Base-by-base conservation (phyloP, 176 grass and related monocot genomes). In the Phoenix roebelenii region DNA sequence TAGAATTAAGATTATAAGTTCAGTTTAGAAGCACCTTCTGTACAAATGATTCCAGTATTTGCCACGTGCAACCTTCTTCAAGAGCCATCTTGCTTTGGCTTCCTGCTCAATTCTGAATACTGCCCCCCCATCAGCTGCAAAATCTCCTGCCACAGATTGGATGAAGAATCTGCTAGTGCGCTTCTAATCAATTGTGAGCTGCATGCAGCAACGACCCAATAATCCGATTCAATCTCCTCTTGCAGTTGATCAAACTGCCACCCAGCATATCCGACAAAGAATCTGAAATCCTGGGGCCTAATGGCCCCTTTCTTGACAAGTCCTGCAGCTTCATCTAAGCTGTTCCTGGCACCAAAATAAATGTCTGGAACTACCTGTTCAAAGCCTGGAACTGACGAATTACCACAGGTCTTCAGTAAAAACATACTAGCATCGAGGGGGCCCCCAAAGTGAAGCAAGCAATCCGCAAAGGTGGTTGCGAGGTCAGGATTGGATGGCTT, bases 201-300 rank as follows among this genome's bases (percentile, higher is more conserved):
- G 76, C 87, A 88, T 15, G 92, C 89, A 22, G 87, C 83, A 16
- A 91, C 84, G 10, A 85, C 78, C 87, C 92, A 97, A 72, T 85
- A 97, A 62, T 83, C 82, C 4, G 35, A 60, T 9, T 83, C 76
- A 2, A 98, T 89, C 79, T 98, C 94, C 63, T 71, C 64, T 59
- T 89, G 51, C 71, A 98, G 58, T 70, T 93, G 94, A 5, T 98
- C 88, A 20, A 69, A 72, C 16, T 78, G 76, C 94, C 94, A 98
- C 4, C 88, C 82, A 7, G 88, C 80, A 49, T 93, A 89, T 1
- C 94, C 94, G 0, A 79, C 63, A 22, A 85, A 98, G 70, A 98
- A 93, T 16, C 86, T 86, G 12, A 98, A 71, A 70, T 93, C 88
- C 23, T 72, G 64, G 2, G 82, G 76, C 22, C 62, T 75, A 16